Evolutionary conservation across 225 moss, liverwort and hornwort genomes (phyloP), one percentile per base, ranked within the genome.

Genomic region (Pseudisothecium myosuroides): DNA sequence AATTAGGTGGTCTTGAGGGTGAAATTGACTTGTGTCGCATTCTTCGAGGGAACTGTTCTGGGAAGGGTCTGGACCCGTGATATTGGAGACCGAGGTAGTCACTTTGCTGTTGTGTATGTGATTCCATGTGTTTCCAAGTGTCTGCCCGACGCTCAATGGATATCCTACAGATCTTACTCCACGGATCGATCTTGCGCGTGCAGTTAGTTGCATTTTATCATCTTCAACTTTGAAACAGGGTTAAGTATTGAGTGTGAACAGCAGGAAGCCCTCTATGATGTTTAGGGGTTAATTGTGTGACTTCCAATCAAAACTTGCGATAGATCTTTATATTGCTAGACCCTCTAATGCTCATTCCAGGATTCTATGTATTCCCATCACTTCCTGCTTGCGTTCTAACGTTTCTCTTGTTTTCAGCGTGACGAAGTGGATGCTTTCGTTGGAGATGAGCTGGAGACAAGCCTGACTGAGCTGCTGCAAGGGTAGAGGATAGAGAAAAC

Each of bases 101-200:
- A 79, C 88, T 81, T 66, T 49, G 90, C 41, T 72, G 69, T 15
- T 62, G 71, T 93, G 82, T 72, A 56, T 66, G 81, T 89, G 91
- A 80, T 93, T 85, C 66, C 76, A 65, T 87, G 95, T 93, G 91
- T 93, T 93, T 88, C 92, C 93, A 97, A 17, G 94, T 91, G 88
- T 88, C 89, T 93, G 79, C 94, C 98, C 96, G 91, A 96, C 95
- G 91, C 92, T 98, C 88, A 94, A 94, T 91, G 96, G 95, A 90
- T 93, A 90, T 91, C 93, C 96, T 81, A 92, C 91, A 94, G 92
- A 92, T 79, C 17, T 52, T 64, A 18, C 83, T 75, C 64, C 24
- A 83, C 52, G 14, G 61, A 60, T 69, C n/a, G 61, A 60, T 69
- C n/a, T 43, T 92, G 58, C 28, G 12, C 17, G 17, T 39, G 11